Conservation (phyloP, 768 basidiomycete genomes). For the Psilocybe tampanensis region DNA sequence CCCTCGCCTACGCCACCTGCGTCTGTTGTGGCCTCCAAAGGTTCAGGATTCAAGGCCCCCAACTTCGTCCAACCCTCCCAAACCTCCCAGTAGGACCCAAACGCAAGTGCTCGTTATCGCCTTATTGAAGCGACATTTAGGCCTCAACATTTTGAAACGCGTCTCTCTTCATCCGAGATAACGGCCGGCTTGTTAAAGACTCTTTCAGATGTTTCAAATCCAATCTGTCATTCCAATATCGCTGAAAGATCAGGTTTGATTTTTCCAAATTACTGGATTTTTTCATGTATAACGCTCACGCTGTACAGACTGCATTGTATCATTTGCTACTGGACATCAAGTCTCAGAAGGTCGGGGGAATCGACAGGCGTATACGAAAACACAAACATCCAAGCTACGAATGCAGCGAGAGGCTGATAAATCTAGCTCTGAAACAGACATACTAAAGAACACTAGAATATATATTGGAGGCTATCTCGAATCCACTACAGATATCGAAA, state of each 20-base stretch:
- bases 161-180: constrained; percentile 27
- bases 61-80: background rate
- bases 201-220: constrained; percentile 66
- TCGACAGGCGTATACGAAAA: constrained; percentile 38
- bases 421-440: constrained; percentile 10
- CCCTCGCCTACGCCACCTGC: background rate
- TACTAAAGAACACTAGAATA: constrained; percentile 50
- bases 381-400: constrained; percentile 49
- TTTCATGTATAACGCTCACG: background rate
- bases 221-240: constrained; percentile 76
- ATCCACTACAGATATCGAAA: constrained; percentile 78
- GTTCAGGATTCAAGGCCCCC: background rate
- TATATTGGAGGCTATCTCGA: constrained; percentile 74
- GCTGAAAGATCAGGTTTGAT: constrained; percentile 57
- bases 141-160: background rate
- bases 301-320: constrained; percentile 55
- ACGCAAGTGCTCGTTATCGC: background rate
- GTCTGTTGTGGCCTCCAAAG: background rate
- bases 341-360: constrained; percentile 47
- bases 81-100: background rate
- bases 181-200: constrained; percentile 65
- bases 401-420: constrained; percentile 22
- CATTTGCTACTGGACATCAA: constrained; percentile 72
- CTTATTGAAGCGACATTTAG: background rate
- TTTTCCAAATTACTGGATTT: background rate